Evolutionary conservation across 768 basidiomycete species (phyloP).

Genomic region (Hygrocybe coccinea): DNA sequence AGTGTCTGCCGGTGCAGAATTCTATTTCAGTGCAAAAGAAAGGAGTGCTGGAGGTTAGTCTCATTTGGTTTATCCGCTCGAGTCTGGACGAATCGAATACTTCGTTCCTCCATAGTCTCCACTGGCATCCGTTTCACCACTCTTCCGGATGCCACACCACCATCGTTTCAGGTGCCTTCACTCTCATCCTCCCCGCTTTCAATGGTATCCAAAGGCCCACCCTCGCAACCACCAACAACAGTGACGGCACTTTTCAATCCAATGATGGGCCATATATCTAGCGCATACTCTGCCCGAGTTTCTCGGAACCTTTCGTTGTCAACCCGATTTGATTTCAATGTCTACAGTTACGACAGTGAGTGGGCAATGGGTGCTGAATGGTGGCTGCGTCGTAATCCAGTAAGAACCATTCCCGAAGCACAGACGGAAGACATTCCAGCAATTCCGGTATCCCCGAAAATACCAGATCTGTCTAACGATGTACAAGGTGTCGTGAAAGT

Average conservation of each 20-base stretch:
- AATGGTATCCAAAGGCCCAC: conserved; percentile 29
- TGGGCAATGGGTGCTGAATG: conserved; percentile 95
- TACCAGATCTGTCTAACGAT: conserved; percentile 28
- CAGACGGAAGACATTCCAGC: conserved; percentile 16
- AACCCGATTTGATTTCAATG: conserved; percentile 91
- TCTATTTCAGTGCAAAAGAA: conserved; percentile 92
- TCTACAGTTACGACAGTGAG: conserved; percentile 95
- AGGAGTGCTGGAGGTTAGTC: conserved; percentile 82
- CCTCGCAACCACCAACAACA: conserved; percentile 84
- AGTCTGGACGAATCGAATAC: not conserved
- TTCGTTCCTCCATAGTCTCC: conserved; percentile 59
- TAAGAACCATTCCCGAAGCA: conserved; percentile 25
- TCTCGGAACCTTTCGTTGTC: conserved; percentile 81
- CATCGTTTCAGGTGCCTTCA: conserved; percentile 52
- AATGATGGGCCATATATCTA: conserved; percentile 89
- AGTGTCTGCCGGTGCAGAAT: conserved; percentile 86
- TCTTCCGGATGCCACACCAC: conserved; percentile 69
- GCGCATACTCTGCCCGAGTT: conserved; percentile 86
- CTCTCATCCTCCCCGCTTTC: conserved; percentile 35
- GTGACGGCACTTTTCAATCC: conserved; percentile 94
- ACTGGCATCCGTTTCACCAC: conserved; percentile 94
- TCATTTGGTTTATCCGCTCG: not conserved
- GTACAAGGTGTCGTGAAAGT: conserved; percentile 86
- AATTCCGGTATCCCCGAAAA: conserved; percentile 12
- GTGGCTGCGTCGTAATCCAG: conserved; percentile 72